These are phyloP conservation scores for Kluyveromyces lactis DNA, from an alignment of 805 yeast species.

Conservation along the genomic window DNA sequence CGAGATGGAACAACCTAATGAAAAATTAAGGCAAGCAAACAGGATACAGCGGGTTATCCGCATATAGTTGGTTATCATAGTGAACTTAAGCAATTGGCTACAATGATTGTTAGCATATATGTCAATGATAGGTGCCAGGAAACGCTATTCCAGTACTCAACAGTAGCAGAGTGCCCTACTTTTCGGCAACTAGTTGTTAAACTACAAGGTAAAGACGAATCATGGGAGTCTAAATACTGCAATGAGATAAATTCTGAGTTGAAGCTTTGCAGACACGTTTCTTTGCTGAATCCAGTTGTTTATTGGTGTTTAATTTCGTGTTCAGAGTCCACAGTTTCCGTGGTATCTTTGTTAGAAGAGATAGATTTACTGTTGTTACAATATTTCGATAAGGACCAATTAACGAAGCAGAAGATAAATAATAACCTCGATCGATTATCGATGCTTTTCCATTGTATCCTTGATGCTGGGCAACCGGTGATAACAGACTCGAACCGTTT, in stretches of 20 bases:
- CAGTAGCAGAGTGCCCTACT: conserved; percentile 22
- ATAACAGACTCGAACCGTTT: conserved; percentile 60
- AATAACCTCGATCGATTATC: conserved; percentile 65
- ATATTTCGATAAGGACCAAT: conserved; percentile 46
- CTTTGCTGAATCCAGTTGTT: conserved; percentile 15
- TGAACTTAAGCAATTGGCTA: too few relatives aligned
- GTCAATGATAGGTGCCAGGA: not conserved
- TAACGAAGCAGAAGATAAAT: conserved; percentile 51
- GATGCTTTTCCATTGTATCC: conserved; percentile 64
- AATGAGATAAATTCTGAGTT: conserved; percentile 4
- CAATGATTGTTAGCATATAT: conserved; percentile 2
- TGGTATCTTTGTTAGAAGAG: not conserved
- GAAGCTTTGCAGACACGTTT: conserved; percentile 17
- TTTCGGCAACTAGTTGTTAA: conserved; percentile 19
- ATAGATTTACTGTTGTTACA: conserved; percentile 45
- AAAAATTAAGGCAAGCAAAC: too few relatives aligned
- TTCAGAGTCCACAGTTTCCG: conserved; percentile 4
- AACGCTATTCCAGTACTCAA: conserved; percentile 20
- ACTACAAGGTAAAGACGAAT: conserved; percentile 18
- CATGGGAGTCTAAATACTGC: conserved; percentile 5
- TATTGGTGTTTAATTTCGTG: conserved; percentile 21
- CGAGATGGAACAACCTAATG: too few relatives aligned
- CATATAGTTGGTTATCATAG: too few relatives aligned
- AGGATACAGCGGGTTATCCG: too few relatives aligned
- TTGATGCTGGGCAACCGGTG: conserved; percentile 71